Evolutionary conservation across 331 rosid genomes (phyloP).

Genomic region (Malus hybrid): DNA sequence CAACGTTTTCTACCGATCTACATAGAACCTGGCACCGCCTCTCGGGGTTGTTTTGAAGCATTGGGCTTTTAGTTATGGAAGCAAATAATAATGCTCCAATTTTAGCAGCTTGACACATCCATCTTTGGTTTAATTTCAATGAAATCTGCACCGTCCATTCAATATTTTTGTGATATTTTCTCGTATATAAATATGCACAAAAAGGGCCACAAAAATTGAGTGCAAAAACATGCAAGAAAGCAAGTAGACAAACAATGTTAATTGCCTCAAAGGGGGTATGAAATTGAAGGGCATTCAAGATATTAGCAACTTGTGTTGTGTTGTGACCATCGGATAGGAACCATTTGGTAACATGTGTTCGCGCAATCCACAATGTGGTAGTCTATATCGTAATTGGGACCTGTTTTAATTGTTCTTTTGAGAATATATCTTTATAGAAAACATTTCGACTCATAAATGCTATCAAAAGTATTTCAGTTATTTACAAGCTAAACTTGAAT

Average conservation of each 20-base stretch:
- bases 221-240: background rate
- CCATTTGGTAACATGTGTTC: background rate
- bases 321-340: background rate
- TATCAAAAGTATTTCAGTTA: too few species aligned
- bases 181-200: background rate
- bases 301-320: background rate
- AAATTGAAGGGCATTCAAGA: background rate
- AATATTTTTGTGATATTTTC: background rate
- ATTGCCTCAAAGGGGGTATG: background rate
- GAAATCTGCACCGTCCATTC: background rate
- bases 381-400: background rate
- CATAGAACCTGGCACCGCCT: slow-evolving; percentile 3
- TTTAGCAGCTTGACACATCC: background rate
- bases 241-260: background rate
- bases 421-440: background rate
- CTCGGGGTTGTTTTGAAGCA: background rate
- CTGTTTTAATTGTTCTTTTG: background rate
- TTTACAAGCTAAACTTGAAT: background rate
- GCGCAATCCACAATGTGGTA: background rate
- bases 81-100: background rate
- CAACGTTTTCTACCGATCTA: background rate
- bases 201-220: slow-evolving; percentile 8
- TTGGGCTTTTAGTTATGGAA: background rate
- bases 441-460: too few species aligned
- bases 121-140: background rate